Conservation (phyloP, 345 rosid species). For the Odontarrhena argentea region DNA sequence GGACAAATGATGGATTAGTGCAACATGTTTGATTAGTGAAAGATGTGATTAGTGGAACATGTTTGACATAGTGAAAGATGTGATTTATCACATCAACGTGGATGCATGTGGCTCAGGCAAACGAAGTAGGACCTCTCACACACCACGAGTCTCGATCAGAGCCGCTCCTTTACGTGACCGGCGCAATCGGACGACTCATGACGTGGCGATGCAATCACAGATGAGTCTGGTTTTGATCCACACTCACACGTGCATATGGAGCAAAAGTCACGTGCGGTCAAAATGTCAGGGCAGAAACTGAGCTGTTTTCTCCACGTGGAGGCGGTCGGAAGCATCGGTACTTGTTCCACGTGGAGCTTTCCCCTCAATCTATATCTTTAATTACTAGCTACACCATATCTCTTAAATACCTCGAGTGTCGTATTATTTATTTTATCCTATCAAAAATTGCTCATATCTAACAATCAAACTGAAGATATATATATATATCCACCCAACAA, state of each 20-base stretch:
- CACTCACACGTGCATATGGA: conserved; percentile 38
- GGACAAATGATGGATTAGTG: background rate
- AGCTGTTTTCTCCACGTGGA: conserved; percentile 39
- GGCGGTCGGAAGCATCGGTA: conserved; percentile 43
- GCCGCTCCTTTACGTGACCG: conserved; percentile 28
- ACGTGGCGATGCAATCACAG: conserved; percentile 29
- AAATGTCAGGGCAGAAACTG: conserved; percentile 36
- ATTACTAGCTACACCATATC: background rate
- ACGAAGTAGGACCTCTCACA: background rate
- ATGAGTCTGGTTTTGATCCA: conserved; percentile 23
- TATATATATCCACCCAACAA: no score
- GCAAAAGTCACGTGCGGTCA: conserved; percentile 43
- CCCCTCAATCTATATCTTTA: conserved; percentile 16
- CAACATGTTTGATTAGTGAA: no score
- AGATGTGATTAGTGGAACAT: no score
- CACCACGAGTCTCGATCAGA: background rate
- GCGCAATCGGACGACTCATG: conserved; percentile 32
- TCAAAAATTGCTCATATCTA: background rate
- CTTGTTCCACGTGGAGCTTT: conserved; percentile 38
- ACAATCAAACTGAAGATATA: no score
- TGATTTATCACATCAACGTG: no score
- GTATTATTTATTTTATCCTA: background rate
- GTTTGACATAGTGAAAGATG: no score
- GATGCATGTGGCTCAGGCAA: conserved; percentile 4
- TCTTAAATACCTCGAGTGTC: conserved; percentile 26